phyloP scores from a whole-genome alignment of 2,329 filamentous ascomycete species.

The Fusarium paranaense region DNA sequence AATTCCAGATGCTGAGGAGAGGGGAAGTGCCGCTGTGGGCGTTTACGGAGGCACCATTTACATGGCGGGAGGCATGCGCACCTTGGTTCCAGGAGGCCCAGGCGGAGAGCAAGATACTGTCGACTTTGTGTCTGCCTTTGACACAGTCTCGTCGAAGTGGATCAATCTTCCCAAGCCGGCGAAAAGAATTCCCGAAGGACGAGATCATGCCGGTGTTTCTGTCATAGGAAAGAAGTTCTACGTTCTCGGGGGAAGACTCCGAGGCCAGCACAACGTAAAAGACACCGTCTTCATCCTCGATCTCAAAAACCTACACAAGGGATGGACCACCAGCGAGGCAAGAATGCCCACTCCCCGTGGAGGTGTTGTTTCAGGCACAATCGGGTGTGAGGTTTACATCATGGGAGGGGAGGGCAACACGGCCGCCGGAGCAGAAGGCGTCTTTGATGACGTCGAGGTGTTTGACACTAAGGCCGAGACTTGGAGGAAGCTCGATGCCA shows the following conservation, averaged over 20 bases:
- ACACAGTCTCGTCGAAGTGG: conserved; percentile 46
- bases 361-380: conserved; percentile 44
- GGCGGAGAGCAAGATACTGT: conserved; percentile 43
- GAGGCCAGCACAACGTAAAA: conserved; percentile 46
- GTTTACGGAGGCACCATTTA: conserved; percentile 48
- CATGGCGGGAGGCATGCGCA: conserved; percentile 53
- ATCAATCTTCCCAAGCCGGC: conserved; percentile 40
- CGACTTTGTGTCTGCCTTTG: conserved; percentile 46
- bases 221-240: conserved; percentile 50
- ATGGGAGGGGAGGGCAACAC: conserved; percentile 54
- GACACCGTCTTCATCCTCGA: conserved; percentile 52
- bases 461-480: conserved; percentile 45
- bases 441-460: conserved; percentile 46
- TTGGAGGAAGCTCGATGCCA: conserved; percentile 43
- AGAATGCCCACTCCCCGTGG: conserved; percentile 54
- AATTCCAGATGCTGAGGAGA: conserved; percentile 43
- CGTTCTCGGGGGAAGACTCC: conserved; percentile 50
- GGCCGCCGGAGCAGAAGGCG: conserved; percentile 15
- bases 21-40: conserved; percentile 49
- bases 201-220: conserved; percentile 50
- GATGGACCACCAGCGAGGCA: conserved; percentile 44
- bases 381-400: conserved; percentile 47
- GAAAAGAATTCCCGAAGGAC: conserved; percentile 45
- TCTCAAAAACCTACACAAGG: conserved; percentile 37
- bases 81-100: conserved; percentile 13